phyloP scores from a whole-genome alignment of 148 eudicot genomes.

The Rhododendron vialii region DNA sequence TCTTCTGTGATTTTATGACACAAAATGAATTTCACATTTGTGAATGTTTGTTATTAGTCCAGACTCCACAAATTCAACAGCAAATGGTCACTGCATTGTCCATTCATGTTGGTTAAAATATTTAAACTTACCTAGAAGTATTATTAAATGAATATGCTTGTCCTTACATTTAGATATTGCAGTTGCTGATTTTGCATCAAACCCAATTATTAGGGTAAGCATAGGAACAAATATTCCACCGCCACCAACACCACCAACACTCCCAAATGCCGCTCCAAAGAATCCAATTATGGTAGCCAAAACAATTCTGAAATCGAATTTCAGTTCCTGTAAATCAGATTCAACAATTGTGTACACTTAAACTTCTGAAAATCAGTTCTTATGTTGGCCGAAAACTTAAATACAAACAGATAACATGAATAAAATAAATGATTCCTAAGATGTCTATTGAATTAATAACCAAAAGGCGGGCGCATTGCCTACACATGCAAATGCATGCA shows the following conservation, averaged over 20 bases:
- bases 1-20: not conserved
- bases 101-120: not conserved
- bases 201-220: conserved; percentile 79
- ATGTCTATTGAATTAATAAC: not conserved
- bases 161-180: conserved; percentile 74
- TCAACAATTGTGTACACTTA: not conserved
- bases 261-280: conserved; percentile 92
- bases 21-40: not conserved
- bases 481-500: not conserved
- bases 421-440: not conserved
- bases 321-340: conserved; percentile 56
- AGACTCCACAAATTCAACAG: not conserved
- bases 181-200: conserved; percentile 89
- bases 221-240: conserved; percentile 98
- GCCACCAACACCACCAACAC: conserved; percentile 99
- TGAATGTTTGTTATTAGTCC: not conserved
- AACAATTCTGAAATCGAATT: conserved; percentile 68
- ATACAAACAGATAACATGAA: not conserved
- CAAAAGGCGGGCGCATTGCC: not conserved
- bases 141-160: not conserved
- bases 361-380: not conserved
- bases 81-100: not conserved
- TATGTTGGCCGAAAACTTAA: not conserved
- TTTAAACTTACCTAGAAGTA: not conserved
- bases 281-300: conserved; percentile 70